These are phyloP conservation scores for Macrocybe gigantea DNA, from an alignment of 768 basidiomycete genomes.

Conservation along the genomic window DNA sequence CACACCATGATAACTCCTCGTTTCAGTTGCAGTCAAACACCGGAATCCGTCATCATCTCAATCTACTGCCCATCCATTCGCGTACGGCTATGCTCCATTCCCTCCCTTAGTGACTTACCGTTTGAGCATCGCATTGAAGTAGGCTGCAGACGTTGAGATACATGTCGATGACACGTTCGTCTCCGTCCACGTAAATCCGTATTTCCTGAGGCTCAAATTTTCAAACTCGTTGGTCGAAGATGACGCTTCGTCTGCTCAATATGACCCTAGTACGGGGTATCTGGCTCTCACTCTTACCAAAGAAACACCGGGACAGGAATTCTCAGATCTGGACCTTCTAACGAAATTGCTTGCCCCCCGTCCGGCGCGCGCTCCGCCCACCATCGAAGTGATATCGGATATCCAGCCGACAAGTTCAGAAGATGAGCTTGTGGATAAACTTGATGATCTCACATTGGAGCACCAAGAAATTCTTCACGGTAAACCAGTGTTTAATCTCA, in stretches of 20 bases:
- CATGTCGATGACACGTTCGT: constrained; percentile 66
- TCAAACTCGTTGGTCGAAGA: constrained; percentile 60
- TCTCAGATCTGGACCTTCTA: constrained; percentile 74
- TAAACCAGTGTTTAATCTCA: background rate
- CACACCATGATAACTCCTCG: constrained; percentile 66
- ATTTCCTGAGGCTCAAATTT: constrained; percentile 79
- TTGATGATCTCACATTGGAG: constrained; percentile 43
- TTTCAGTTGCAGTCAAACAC: constrained; percentile 65
- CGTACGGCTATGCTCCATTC: constrained; percentile 29
- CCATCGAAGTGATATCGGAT: constrained; percentile 54
- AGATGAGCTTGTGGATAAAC: constrained; percentile 36
- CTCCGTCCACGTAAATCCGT: constrained; percentile 76
- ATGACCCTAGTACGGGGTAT: constrained; percentile 76
- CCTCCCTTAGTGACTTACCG: constrained; percentile 4
- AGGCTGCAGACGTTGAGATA: constrained; percentile 82
- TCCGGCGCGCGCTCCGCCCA: constrained; percentile 26
- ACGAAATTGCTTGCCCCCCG: constrained; percentile 73
- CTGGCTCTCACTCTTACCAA: constrained; percentile 72
- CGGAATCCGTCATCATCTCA: constrained; percentile 45
- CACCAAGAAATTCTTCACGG: constrained; percentile 58
- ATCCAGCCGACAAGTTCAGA: constrained; percentile 17
- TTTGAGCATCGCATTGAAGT: constrained; percentile 22
- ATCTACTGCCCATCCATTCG: constrained; percentile 72
- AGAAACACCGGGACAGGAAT: constrained; percentile 56
- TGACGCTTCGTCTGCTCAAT: constrained; percentile 64